Evolutionary conservation across 129 eudicot genomes (phyloP), one percentile per base, ranked within the genome.

Genomic region (Tagetes patula): DNA sequence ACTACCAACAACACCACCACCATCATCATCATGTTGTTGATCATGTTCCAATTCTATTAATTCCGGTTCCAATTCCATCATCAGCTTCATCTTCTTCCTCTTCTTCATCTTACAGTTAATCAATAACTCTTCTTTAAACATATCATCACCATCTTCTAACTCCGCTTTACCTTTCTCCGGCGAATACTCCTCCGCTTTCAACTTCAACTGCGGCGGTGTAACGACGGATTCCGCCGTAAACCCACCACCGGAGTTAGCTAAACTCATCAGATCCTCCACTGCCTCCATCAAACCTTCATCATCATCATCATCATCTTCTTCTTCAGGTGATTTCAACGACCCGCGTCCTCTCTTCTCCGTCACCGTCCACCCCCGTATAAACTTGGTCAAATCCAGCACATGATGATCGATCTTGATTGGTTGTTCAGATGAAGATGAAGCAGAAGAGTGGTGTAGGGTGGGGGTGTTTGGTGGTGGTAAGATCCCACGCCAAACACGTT

Each of bases 401-500:
- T 53, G 38, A 39, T 70, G 56, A n/a, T 37, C 73, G 27, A 20
- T 20, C 27, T 20, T 20, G 27, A 20, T 20, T 20, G 27, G 27
- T 20, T 20, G 27, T 20, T 14, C 58, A 13, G 58, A n/a, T 5
- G 58, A 52, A 52, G 5, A n/a, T 4, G 58, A 52, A 46, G 52
- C 40, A 45, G 52, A 52, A 52, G 58, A 52, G 58, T 13, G 27
- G 27, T 20, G 27, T 20, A 20, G 27, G 65, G 40, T 32, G 70
- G 50, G 3, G 63, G 78, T 33, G 33, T 48, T 0, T 27, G 77
- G 73, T 0, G 93, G 91, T 0, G 92, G 96, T 0, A 63, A 56
- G 70, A 90, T 83, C 1, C 95, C 89, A 30, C 91, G 80, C 90
- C 90, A 87, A 4, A 75, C 72, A n/a, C 96, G 80, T 60, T 90